Conservation (phyloP, 208 protist genomes). For the Trypanosomatidae sp. region DNA sequence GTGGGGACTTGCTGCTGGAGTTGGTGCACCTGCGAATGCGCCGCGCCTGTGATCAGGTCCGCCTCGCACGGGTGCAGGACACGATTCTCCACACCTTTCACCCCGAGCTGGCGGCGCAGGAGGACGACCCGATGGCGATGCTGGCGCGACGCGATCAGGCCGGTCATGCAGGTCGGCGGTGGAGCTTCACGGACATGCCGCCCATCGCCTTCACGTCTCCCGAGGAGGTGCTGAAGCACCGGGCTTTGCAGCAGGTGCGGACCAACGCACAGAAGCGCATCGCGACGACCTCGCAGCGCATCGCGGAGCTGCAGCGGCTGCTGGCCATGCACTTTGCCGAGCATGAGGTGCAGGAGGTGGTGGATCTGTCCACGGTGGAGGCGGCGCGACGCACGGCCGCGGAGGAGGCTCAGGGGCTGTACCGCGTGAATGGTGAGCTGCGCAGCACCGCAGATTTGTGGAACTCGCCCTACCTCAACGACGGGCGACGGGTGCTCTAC, state of each 20-base stretch:
- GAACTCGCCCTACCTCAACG: constrained; percentile 30
- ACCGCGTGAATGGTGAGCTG: constrained; percentile 8
- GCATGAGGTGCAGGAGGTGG: constrained; percentile 1
- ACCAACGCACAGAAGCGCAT: constrained; percentile 25
- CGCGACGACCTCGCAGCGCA: constrained; percentile 18
- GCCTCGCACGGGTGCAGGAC: constrained; percentile 10
- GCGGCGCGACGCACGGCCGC: not conserved
- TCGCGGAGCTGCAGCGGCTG: constrained; percentile 34
- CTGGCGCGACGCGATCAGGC: too few relatives aligned
- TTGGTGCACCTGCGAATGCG: constrained; percentile 31
- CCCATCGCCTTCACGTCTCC: not conserved
- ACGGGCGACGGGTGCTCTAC: constrained; percentile 11
- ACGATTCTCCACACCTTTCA: not conserved
- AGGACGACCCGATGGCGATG: too few relatives aligned
- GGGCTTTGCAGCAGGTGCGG: constrained; percentile 9
- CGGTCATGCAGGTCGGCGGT: too few relatives aligned
- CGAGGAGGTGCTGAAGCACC: constrained; percentile 16
- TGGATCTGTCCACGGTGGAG: not conserved
- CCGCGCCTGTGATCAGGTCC: constrained; percentile 27
- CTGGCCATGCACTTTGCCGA: constrained; percentile 12
- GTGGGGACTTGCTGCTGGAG: constrained; percentile 23
- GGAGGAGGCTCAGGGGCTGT: constrained; percentile 6
- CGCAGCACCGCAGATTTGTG: constrained; percentile 4
- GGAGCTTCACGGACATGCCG: too few relatives aligned
- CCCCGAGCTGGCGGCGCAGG: not conserved